Conservation (phyloP, 495 filamentous ascomycete species). For the Chaetomidium leptoderma region DNA sequence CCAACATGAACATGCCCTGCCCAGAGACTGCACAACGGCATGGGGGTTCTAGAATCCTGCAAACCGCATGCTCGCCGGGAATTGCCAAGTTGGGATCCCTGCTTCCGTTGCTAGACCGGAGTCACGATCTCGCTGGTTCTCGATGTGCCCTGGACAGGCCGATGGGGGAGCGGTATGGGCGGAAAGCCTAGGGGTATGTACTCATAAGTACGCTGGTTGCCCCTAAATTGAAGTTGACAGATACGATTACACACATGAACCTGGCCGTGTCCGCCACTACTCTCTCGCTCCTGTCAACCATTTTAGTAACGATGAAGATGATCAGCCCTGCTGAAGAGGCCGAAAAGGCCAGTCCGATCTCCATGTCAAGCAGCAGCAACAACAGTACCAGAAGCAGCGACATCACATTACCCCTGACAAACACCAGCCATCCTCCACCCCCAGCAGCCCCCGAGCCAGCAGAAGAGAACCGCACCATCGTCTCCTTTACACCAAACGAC, state of each 20-base stretch:
- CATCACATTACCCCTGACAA: background rate
- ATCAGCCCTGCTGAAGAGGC: background rate
- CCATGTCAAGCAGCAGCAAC: background rate
- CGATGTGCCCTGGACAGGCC: too few species aligned
- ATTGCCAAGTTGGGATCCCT: background rate
- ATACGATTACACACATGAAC: too few species aligned
- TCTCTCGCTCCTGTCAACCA: background rate
- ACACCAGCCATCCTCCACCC: background rate
- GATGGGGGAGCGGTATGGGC: too few species aligned
- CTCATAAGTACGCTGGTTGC: background rate
- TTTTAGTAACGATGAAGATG: background rate
- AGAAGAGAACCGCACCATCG: constrained; percentile 4
- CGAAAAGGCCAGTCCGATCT: background rate
- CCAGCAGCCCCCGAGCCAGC: background rate
- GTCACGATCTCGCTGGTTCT: background rate
- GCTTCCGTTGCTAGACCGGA: background rate
- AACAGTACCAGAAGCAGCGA: constrained; percentile 9
- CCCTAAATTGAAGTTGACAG: too few species aligned
- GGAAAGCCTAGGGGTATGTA: too few species aligned
- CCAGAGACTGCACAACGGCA: background rate
- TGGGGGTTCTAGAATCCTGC: background rate
- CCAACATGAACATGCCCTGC: background rate
- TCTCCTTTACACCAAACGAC: constrained; percentile 24
- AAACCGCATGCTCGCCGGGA: background rate
- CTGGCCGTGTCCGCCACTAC: too few species aligned